Evolutionary conservation across 495 filamentous ascomycete genomes (phyloP).

Genomic region (Hyaloscypha bicolor): DNA sequence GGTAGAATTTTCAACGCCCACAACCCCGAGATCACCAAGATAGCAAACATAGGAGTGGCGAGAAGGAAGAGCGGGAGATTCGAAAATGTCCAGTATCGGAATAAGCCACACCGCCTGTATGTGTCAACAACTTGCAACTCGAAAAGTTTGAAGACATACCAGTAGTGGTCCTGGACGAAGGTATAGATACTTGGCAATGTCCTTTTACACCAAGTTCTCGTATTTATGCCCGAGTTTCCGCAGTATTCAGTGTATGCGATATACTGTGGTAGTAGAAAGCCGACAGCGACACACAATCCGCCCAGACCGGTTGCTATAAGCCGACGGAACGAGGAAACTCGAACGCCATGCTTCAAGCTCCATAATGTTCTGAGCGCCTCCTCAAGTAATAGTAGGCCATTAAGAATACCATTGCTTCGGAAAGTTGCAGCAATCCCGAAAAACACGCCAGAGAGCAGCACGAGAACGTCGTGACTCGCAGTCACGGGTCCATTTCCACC

Average conservation of each 20-base stretch:
- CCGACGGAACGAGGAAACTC: conserved; percentile 39
- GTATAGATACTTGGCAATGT: conserved; percentile 81
- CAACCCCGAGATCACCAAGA: conserved; percentile 63
- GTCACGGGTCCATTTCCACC: conserved; percentile 25
- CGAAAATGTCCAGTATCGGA: conserved; percentile 86
- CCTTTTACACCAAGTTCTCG: conserved; percentile 74
- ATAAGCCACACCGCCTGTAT: conserved; percentile 78
- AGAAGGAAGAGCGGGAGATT: conserved; percentile 90
- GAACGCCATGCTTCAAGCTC: conserved; percentile 23
- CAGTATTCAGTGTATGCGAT: conserved; percentile 79
- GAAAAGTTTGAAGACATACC: conserved; percentile 55
- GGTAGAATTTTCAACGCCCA: conserved; percentile 43
- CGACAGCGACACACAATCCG: conserved; percentile 66
- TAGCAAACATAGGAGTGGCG: conserved; percentile 73
- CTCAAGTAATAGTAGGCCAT: conserved; percentile 68
- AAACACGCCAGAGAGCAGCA: conserved; percentile 62
- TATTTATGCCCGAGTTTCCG: conserved; percentile 29
- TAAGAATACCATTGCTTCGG: conserved; percentile 86
- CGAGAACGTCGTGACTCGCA: conserved; percentile 43
- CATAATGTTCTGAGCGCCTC: conserved; percentile 33
- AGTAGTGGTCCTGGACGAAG: conserved; percentile 88
- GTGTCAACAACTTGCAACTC: conserved; percentile 2
- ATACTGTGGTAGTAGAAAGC: conserved; percentile 71
- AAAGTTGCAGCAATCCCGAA: conserved; percentile 76
- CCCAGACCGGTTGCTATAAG: conserved; percentile 60